Base-by-base conservation (phyloP, 352 stramenopile genomes). In the Ochromonadaceae sp. region DNA sequence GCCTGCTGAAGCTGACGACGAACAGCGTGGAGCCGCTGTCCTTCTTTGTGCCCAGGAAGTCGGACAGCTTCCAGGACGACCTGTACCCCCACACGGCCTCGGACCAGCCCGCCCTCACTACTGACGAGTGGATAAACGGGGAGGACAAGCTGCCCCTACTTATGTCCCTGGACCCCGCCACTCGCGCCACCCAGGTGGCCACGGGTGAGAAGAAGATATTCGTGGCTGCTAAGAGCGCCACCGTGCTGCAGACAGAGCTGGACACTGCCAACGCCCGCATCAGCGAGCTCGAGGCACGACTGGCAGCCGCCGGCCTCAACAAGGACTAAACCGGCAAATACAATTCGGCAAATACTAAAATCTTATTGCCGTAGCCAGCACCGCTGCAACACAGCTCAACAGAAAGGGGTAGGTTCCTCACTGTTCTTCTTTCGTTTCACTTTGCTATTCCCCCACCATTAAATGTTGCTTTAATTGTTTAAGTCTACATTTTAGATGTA, bases 1-100 rank as follows among this genome's bases (percentile, higher is more conserved):
- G 92, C 57, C 74, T 96, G 48, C 73, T 96, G 52, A 97, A 97
- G 77, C 81, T 97, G 12, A 80, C 73, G 2, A 66, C 66, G 0
- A 71, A 66, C 67, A 86, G 88, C 39, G 88, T 99, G 35, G 90
- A 98, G 74, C 89, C 91, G 20, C 77, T 99, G 12, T 78, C 67
- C 25, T 93, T 91, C 79, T 93, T 78, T 69, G 91, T 98, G 62
- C 95, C 95, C 40, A 83, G 93, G 66, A 99, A 99, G 78, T 96
- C 86, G 65, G 93, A 98, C 70, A 88, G 87, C 28, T 99, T 98
- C 80, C 93, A 99, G 78, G 87, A 97, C 69, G 93, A 99, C 74
- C 93, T 99, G 72, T 99, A 95, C 79, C 93, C 93, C 22, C 87
- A 96, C 74, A 90, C 83, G 52, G 93, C 91, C 49, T 82, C 90